phyloP scores from a whole-genome alignment of 2,329 filamentous ascomycete species.

The Pseudopyricularia cyperi region DNA sequence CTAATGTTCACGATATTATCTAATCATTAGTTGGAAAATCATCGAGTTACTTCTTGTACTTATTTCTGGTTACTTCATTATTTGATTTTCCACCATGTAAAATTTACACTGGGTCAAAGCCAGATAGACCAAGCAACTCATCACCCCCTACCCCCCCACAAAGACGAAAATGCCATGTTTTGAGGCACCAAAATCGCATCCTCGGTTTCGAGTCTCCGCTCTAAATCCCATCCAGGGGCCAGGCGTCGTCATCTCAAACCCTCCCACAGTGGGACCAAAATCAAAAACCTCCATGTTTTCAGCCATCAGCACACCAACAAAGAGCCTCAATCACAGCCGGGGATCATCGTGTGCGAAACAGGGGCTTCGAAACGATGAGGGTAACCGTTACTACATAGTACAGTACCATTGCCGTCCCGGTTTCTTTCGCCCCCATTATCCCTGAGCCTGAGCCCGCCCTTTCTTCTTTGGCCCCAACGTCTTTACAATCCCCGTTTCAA shows the following conservation, averaged over 20 bases:
- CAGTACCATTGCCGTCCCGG: too few relatives aligned
- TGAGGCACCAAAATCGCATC: not conserved
- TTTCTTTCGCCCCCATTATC: too few relatives aligned
- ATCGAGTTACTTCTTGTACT: too few relatives aligned
- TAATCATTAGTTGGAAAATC: too few relatives aligned
- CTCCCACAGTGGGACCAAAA: not conserved
- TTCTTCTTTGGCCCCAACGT: not conserved
- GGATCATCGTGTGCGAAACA: not conserved
- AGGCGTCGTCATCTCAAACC: not conserved
- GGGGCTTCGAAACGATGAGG: not conserved
- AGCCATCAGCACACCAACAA: not conserved
- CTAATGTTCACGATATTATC: too few relatives aligned
- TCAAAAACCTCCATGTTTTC: too few relatives aligned
- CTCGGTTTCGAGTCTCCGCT: constrained; percentile 1
- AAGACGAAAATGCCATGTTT: not conserved
- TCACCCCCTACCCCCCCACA: too few relatives aligned
- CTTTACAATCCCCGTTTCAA: too few relatives aligned
- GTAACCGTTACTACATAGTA: too few relatives aligned
- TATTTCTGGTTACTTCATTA: too few relatives aligned
- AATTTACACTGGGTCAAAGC: not conserved
- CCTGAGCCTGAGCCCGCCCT: too few relatives aligned
- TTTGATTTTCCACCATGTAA: too few relatives aligned
- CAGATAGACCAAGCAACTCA: not conserved
- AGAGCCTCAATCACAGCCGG: not conserved
- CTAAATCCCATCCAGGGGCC: constrained; percentile 1